Base-by-base conservation (phyloP, 2,329 filamentous ascomycete genomes). In the Epichloe sibirici region DNA sequence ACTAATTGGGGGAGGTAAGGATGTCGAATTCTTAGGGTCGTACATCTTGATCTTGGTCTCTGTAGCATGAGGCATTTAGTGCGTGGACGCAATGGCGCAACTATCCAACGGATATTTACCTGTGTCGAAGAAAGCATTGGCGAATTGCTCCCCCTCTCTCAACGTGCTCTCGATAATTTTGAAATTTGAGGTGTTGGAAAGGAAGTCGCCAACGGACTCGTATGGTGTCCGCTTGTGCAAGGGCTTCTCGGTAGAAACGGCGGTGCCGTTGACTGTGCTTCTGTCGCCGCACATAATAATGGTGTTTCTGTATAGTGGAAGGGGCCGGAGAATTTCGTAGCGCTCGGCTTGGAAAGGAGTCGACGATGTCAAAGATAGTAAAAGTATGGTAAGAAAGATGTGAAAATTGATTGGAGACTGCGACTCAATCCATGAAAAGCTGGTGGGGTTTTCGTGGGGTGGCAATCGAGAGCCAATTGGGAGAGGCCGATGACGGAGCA, bases 91-190 rank as follows among this genome's bases (percentile, higher is more conserved):
- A 42, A 42, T 21, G 13, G 37, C 37, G 37, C 39, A 48, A 28
- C n/a, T 7, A 40, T 11, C 11, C 21, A 21, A 31, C 7, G 21
- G 23, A 23, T 7, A 6, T 15, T 48, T 37, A 51, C 52, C 52
- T 8, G 83, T 88, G 64, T 88, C 82, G 67, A 91, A 91, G 74
- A 80, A 86, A 63, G 82, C 82, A 69, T 85, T 88, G 70, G 85
- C 84, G 61, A 82, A 82, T 62, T 95, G 89, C 72, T 95, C 90
- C 66, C 90, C 87, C 72, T 91, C 88, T 56, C 46, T 45, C 15
- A 52, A 25, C 2, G 56, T 51, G 47, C 47, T 49, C 31, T 51
- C 40, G 49, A 49, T 51, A 35, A 59, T 59, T 40, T 58, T 51
- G 38, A 58, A 59, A 2, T 51, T 54, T 51, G 37, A 25, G 40